These are phyloP conservation scores for Peronosclerospora sorghi DNA, from an alignment of 352 stramenopile genomes.

Conservation along the genomic window DNA sequence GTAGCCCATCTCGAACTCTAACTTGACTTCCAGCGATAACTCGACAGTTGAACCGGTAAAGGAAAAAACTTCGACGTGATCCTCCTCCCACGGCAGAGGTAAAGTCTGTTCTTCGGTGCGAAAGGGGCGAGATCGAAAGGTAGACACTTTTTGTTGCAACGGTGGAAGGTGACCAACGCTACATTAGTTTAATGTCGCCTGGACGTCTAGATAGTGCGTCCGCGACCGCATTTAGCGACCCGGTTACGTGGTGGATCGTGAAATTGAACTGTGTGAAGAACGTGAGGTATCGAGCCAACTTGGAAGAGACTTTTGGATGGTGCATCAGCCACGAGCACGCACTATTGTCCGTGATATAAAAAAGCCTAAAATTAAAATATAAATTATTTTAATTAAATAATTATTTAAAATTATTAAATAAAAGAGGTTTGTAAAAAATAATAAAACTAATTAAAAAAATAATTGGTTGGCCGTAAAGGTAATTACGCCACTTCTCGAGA, in stretches of 20 bases:
- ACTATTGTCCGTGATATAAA: slow-evolving; percentile 3
- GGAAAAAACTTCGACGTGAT: neutral
- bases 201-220: slow-evolving; percentile 4
- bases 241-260: neutral
- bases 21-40: neutral
- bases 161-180: neutral
- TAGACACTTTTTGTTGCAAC: neutral
- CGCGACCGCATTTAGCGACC: neutral
- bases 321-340: slow-evolving; percentile 1
- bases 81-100: neutral
- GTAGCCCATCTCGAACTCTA: neutral
- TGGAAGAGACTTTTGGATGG: neutral
- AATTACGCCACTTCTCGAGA: slow-evolving; percentile 6
- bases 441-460: no score
- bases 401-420: no score
- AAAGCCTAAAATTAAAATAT: no score
- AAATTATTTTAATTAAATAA: no score
- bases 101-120: neutral
- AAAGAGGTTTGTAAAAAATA: no score
- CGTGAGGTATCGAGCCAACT: neutral
- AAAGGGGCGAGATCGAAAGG: neutral
- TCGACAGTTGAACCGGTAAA: neutral
- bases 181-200: neutral
- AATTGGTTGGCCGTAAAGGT: slow-evolving; percentile 2
- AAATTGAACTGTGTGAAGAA: slow-evolving; percentile 1